These are phyloP conservation scores for Apiospora pterosperma DNA, from an alignment of 2,329 filamentous ascomycete species.

Conservation along the genomic window DNA sequence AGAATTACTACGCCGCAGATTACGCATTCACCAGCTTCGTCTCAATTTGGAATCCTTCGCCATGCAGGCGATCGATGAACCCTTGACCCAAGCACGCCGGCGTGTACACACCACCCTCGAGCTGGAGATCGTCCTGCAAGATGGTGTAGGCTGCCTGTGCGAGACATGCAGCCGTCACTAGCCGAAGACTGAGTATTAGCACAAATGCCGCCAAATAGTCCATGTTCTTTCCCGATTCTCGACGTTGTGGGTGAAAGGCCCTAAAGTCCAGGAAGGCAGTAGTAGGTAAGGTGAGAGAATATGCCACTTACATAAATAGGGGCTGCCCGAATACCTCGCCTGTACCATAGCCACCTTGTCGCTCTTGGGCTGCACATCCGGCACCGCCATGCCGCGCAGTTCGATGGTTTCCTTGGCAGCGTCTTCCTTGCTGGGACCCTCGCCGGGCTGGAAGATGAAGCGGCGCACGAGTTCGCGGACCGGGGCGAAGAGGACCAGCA, in stretches of 20 bases:
- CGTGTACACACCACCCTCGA: conserved; percentile 68
- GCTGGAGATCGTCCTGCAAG: conserved; percentile 56
- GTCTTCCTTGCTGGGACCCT: conserved; percentile 50
- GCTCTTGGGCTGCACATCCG: conserved; percentile 40
- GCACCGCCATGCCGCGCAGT: conserved; percentile 61
- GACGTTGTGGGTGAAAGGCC: background rate
- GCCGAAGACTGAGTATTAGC: background rate
- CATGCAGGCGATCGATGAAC: conserved; percentile 60
- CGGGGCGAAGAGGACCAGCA: conserved; percentile 42
- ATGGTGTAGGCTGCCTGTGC: conserved; percentile 64
- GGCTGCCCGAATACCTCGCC: conserved; percentile 54
- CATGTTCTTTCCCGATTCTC: no score
- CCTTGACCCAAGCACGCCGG: conserved; percentile 67
- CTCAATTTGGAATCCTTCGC: conserved; percentile 61
- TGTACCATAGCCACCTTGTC: conserved; percentile 52
- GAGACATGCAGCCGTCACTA: conserved; percentile 64
- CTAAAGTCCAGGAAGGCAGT: no score
- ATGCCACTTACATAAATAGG: conserved; percentile 59
- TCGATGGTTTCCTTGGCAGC: conserved; percentile 58
- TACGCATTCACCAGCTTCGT: conserved; percentile 39
- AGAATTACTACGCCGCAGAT: background rate
- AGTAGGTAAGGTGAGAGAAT: background rate
- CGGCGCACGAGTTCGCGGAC: conserved; percentile 41
- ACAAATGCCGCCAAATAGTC: background rate
- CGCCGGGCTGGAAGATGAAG: conserved; percentile 49